Conservation (phyloP, 2,329 filamentous ascomycete genomes). For the Cadophora malorum region DNA sequence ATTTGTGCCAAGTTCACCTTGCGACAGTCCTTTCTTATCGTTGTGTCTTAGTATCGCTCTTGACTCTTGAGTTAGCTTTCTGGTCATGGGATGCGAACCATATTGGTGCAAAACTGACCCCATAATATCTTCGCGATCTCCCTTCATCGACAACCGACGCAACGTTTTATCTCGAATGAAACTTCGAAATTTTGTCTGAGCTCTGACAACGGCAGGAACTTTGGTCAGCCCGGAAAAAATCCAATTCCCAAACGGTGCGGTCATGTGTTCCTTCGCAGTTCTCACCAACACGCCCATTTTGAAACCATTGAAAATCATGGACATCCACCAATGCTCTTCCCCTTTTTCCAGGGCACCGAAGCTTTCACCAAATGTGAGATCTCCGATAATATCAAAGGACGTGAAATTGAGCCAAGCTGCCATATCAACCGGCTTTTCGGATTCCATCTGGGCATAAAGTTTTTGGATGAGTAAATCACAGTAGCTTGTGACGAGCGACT, state of each 20-base stretch:
- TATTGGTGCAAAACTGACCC: background rate
- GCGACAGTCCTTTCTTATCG: background rate
- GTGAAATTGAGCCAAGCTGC: slow-evolving; percentile 2
- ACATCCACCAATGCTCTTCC: background rate
- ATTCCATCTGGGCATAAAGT: background rate
- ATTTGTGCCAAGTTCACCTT: background rate
- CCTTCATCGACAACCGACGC: background rate
- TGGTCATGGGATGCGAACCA: background rate
- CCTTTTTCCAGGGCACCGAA: slow-evolving; percentile 7
- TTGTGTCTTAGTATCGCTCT: background rate
- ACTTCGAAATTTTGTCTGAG: background rate
- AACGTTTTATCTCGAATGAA: background rate
- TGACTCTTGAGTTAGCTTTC: background rate
- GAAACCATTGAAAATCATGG: background rate
- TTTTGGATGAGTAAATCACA: background rate
- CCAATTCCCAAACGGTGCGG: slow-evolving; percentile 7
- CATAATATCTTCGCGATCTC: slow-evolving; percentile 8
- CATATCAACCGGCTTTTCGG: background rate
- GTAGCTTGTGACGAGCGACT: background rate
- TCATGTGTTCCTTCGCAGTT: slow-evolving; percentile 15
- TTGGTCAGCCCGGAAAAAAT: background rate
- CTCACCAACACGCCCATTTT: slow-evolving; percentile 1
- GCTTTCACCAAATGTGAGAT: slow-evolving; percentile 12
- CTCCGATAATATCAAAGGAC: slow-evolving; percentile 11
- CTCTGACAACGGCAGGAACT: background rate